phyloP scores from a whole-genome alignment of 495 filamentous ascomycete species.

The Rusavskia elegans region DNA sequence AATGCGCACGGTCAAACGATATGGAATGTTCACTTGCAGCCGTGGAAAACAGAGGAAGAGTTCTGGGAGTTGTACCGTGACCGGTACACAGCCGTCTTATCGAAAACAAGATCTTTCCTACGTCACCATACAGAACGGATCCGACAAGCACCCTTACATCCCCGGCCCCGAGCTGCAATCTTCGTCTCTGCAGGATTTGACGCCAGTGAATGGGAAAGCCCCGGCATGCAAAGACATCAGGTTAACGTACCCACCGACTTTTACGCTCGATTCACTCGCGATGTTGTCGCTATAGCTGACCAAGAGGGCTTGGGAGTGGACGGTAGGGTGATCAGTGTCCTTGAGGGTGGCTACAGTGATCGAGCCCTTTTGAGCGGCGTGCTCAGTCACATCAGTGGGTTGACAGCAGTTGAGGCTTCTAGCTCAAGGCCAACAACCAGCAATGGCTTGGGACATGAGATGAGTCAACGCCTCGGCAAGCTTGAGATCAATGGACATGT shows the following conservation, averaged over 20 bases:
- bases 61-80: constrained; percentile 80
- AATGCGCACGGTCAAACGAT: constrained; percentile 82
- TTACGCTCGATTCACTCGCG: constrained; percentile 76
- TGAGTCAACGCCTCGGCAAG: constrained; percentile 28
- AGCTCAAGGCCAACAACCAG: constrained; percentile 19
- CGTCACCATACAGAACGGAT: constrained; percentile 48
- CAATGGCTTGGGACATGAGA: constrained; percentile 34
- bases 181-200: constrained; percentile 95
- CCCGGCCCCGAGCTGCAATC: constrained; percentile 61
- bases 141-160: constrained; percentile 30
- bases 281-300: constrained; percentile 65
- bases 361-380: constrained; percentile 76
- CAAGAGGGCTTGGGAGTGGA: constrained; percentile 65
- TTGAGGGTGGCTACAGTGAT: constrained; percentile 93
- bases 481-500: background rate
- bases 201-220: constrained; percentile 84
- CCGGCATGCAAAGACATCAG: constrained; percentile 83
- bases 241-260: constrained; percentile 95
- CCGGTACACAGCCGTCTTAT: constrained; percentile 57
- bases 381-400: constrained; percentile 69
- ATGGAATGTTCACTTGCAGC: constrained; percentile 89
- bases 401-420: background rate
- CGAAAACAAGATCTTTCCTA: constrained; percentile 67
- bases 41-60: constrained; percentile 64
- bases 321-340: constrained; percentile 76